Base-by-base conservation (phyloP, 2,329 filamentous ascomycete genomes). In the Sporothrix dimorphospora region DNA sequence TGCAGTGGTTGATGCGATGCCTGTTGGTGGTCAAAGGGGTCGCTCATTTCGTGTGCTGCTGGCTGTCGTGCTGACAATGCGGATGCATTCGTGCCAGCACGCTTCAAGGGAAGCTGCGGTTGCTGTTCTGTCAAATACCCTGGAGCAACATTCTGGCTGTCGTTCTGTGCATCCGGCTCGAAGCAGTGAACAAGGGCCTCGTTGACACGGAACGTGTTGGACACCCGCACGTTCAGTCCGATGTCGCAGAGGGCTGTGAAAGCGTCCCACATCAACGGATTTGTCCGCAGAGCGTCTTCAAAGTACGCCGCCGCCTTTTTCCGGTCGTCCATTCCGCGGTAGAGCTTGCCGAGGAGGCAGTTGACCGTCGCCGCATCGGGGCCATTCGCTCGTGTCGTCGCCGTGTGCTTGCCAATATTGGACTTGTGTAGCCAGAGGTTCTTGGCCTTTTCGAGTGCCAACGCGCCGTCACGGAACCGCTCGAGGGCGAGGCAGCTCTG, bases 211-310 rank as follows among this genome's bases (percentile, higher is more conserved):
- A 97, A 99, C 74, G 98, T 92, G 78, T 97, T 97, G 34, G 90
- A 88, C 11, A 96, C 90, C 71, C 92, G 90, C 71, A 98, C 87
- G 75, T 90, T 90, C 59, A 94, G 91, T 4, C 93, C 93, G 90
- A 89, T 93, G 78, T 98, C 94, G 79, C 94, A 97, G 8, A 99
- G 86, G 19, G 89, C 91, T 27, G 91, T 90, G 78, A 98, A 98
- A 0, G 95, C 94, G 84, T 99, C 96, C 96, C 96, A 99, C 88
- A 97, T 96, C 81, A 98, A 95, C 1, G 96, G 94, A 78, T 98
- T 99, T 71, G 90, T 81, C 81, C 94, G 97, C 77, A 99, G 83
- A 6, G 94, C 90, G 73, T 97, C 94, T 76, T 97, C 94, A 79
- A 96, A 98, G 80, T 89, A 94, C 75, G 92, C 88, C 19, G 95